Conservation (phyloP, 306 rosid genomes). For the Mucuna pruriens region DNA sequence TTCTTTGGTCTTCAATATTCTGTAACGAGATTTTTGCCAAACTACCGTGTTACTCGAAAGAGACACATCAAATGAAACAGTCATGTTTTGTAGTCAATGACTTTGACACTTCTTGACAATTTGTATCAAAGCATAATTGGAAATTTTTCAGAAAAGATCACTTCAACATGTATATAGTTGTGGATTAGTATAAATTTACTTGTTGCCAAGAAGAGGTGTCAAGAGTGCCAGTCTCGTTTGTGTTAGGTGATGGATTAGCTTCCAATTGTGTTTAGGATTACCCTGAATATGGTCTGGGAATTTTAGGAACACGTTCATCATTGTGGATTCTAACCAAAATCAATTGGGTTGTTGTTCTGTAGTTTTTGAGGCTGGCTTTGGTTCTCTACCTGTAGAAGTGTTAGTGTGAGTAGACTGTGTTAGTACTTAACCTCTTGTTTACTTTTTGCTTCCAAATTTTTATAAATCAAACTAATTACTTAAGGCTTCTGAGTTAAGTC, state of each 20-base stretch:
- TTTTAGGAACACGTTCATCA: background rate
- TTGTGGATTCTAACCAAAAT: background rate
- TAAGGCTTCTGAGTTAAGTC: background rate
- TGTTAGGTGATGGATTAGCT: background rate
- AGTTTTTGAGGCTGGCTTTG: background rate
- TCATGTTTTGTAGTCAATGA: slow-evolving; percentile 12
- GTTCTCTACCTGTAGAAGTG: background rate
- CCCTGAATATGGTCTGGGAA: background rate
- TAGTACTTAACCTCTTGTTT: background rate
- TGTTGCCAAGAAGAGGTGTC: background rate
- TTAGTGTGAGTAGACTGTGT: background rate
- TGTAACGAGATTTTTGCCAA: slow-evolving; percentile 64
- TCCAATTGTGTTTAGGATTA: background rate
- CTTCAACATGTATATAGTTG: background rate
- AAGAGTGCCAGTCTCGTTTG: background rate
- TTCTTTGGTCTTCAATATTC: slow-evolving; percentile 74
- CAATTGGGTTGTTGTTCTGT: background rate
- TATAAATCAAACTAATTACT: background rate
- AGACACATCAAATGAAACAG: slow-evolving; percentile 54
- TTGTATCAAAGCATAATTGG: slow-evolving; percentile 3
- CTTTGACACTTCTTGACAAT: background rate
- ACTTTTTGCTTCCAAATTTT: background rate
- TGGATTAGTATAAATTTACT: slow-evolving; percentile 20
- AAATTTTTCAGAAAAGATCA: background rate
- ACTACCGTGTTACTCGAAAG: slow-evolving; percentile 52